Conservation (phyloP, 2,329 filamentous ascomycete species). For the Magnaporthiopsis rhizophila region DNA sequence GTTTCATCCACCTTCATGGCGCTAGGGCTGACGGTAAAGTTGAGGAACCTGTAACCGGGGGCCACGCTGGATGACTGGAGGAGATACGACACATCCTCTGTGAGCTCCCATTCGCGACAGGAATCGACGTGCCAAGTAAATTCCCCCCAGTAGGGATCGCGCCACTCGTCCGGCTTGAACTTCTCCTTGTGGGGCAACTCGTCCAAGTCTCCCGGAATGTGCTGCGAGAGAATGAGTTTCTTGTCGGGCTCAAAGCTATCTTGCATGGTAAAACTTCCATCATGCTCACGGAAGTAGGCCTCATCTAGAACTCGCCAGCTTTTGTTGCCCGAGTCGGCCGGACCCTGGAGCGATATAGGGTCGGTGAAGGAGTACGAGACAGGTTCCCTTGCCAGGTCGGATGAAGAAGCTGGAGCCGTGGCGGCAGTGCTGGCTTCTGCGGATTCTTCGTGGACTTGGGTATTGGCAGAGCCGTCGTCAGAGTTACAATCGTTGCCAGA, state of each 20-base stretch:
- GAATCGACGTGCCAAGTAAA: conserved; percentile 27
- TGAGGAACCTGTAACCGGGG: conserved; percentile 31
- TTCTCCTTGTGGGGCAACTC: conserved; percentile 22
- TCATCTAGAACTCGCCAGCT: conserved; percentile 17
- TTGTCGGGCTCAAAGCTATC: conserved; percentile 22
- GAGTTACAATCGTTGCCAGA: neutral
- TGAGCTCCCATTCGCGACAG: conserved; percentile 39
- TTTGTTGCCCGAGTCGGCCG: neutral
- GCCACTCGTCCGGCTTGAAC: conserved; percentile 16
- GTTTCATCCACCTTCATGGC: neutral
- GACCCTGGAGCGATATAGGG: neutral
- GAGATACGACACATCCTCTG: conserved; percentile 23
- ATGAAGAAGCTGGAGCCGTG: neutral
- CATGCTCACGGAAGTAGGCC: conserved; percentile 27
- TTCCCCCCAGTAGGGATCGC: conserved; percentile 18
- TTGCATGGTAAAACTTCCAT: conserved; percentile 31
- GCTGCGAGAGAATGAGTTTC: conserved; percentile 25
- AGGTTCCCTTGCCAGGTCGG: neutral
- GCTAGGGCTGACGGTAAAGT: conserved; percentile 22
- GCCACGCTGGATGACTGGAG: conserved; percentile 25
- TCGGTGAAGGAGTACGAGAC: neutral
- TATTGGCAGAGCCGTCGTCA: neutral
- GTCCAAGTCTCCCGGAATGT: conserved; percentile 22
- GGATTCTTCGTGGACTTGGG: neutral
- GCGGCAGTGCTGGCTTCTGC: neutral